Evolutionary conservation across 2,329 filamentous ascomycete genomes (phyloP).

Genomic region (Aspergillus calidoustus): DNA sequence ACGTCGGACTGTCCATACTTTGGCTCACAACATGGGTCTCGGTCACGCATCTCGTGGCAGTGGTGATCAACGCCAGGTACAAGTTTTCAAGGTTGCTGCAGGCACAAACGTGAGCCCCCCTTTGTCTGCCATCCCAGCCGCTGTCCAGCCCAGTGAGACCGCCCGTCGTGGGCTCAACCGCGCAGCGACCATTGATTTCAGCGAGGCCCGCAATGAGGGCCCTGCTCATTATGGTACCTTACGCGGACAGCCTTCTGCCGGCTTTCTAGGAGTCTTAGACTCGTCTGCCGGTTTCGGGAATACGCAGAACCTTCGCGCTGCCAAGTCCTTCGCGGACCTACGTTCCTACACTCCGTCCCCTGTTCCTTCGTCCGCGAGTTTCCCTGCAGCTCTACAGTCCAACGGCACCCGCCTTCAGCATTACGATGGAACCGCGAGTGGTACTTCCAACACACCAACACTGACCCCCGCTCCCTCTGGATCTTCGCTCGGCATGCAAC

Average conservation of each 20-base stretch:
- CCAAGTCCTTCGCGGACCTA: constrained; percentile 95
- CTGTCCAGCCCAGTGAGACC: constrained; percentile 72
- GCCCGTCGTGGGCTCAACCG: constrained; percentile 85
- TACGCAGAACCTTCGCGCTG: constrained; percentile 80
- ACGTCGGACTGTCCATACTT: constrained; percentile 86
- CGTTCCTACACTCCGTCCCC: constrained; percentile 95
- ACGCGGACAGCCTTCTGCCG: constrained; percentile 73
- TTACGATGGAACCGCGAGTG: constrained; percentile 61
- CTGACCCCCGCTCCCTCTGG: constrained; percentile 64
- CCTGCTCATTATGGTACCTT: constrained; percentile 75
- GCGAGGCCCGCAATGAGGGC: constrained; percentile 75
- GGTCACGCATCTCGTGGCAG: constrained; percentile 89
- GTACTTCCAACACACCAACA: constrained; percentile 67
- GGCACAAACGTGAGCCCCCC: constrained; percentile 63
- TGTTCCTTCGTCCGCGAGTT: constrained; percentile 85
- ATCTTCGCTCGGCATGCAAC: constrained; percentile 52
- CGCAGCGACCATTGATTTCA: constrained; percentile 97
- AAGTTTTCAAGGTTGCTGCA: constrained; percentile 71
- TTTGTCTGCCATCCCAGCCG: constrained; percentile 63
- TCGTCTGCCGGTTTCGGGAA: constrained; percentile 71
- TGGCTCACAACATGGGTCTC: constrained; percentile 93
- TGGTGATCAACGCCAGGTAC: constrained; percentile 85
- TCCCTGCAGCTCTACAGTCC: constrained; percentile 69
- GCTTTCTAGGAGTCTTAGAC: constrained; percentile 84
- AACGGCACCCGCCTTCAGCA: constrained; percentile 65